Base-by-base conservation (phyloP, 768 basidiomycete genomes). In the Tricholoma hemisulphureum region DNA sequence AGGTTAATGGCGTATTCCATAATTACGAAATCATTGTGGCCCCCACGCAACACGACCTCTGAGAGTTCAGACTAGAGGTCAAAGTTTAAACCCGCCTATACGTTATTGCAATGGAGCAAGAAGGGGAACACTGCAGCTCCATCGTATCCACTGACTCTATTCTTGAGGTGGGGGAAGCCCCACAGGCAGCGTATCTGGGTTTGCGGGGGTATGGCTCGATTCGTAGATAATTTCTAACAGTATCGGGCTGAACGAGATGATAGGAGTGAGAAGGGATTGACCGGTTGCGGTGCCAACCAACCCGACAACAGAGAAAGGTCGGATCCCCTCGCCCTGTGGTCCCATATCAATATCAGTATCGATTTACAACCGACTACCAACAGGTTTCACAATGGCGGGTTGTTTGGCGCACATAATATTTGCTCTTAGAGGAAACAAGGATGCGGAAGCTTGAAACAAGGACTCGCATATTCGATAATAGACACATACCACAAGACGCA, bases 381-480 rank as follows among this genome's bases (percentile, higher is more conserved):
- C 86, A 23, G 93, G 95, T 71, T 97, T 97, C 20, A 94, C 89
- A 55, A 99, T 77, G 0, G 95, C 95, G 0, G 96, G 97, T 26
- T 95, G 79, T 69, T 99, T 96, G 0, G 96, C 96, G 63, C 96
- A 98, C 57, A 98, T n/a, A n/a, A n/a, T 95, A 0, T 90, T 84
- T 1, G 83, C 93, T 4, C 94, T 94, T 96, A 48, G 11, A 51
- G 34, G 43, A 35, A 58, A 61, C 26, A 6, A 41, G 10, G 34
- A 18, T 50, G n/a, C 5, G 20, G 50, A 34, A 53, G 20, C 32
- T 39, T 37, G 31, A 28, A 43, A 48, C 6, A 31, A 16, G 26
- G 18, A n/a, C n/a, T n/a, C 21, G 9, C 4, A 53, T 8, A 2
- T 48, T 18, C 1, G n/a, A n/a, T n/a, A 18, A 18, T 20, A 20